Percentiles rank a stretch among this genome's conserved stretches.
Evolutionary conservation across 371 early-diverging fungal species (phyloP).

Genomic region (Sporodiniella umbellata): DNA sequence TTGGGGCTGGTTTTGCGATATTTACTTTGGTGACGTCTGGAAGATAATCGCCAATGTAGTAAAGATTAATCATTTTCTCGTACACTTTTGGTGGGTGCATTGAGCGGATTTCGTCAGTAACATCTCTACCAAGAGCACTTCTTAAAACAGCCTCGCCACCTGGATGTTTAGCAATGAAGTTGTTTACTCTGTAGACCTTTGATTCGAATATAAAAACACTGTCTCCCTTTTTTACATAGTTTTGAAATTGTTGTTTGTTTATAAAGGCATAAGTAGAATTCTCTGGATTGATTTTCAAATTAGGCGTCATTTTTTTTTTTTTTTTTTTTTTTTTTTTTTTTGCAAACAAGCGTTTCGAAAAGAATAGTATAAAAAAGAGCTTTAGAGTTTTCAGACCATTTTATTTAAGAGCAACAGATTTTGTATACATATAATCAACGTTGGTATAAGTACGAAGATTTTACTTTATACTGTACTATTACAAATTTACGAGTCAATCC

Average conservation of each 20-base stretch:
- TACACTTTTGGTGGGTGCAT: constrained; percentile 87
- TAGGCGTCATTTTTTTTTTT: constrained; percentile 29
- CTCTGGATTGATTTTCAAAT: constrained; percentile 16
- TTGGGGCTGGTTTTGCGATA: neutral
- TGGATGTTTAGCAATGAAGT: constrained; percentile 82
- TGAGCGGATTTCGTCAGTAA: constrained; percentile 85
- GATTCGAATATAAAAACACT: constrained; percentile 69
- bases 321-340: too few relatives aligned
- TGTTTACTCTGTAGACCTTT: constrained; percentile 86
- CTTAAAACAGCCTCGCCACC: constrained; percentile 87
- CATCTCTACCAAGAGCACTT: constrained; percentile 87
- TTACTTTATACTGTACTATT: too few relatives aligned
- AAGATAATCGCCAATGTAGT: constrained; percentile 67
- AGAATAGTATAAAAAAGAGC: too few relatives aligned
- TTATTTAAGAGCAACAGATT: too few relatives aligned
- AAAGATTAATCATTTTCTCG: constrained; percentile 69
- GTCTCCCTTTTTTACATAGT: constrained; percentile 59
- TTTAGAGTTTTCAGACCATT: too few relatives aligned
- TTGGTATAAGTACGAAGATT: too few relatives aligned
- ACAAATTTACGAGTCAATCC: too few relatives aligned
- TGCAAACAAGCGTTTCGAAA: too few relatives aligned
- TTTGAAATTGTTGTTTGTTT: constrained; percentile 36
- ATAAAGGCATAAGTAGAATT: constrained; percentile 19
- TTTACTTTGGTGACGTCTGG: constrained; percentile 11
- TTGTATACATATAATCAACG: too few relatives aligned